phyloP scores from a whole-genome alignment of 2,329 filamentous ascomycete genomes.

The Sarocladium oryzae region DNA sequence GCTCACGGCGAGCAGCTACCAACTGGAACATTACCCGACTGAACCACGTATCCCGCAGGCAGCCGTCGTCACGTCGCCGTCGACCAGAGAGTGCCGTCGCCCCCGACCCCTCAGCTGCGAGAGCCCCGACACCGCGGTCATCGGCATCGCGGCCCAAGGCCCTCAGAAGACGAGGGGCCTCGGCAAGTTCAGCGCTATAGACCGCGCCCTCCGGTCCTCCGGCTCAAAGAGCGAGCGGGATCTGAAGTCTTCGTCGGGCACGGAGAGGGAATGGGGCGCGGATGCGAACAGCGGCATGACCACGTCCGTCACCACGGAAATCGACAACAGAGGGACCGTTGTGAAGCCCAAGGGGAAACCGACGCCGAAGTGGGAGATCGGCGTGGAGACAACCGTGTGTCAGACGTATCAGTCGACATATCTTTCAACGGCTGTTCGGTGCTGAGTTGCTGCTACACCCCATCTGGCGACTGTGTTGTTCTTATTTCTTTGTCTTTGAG shows the following conservation, averaged over 20 bases:
- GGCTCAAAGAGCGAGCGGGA: background rate
- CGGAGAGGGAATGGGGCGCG: background rate
- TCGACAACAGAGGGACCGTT: background rate
- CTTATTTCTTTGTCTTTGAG: too few relatives aligned
- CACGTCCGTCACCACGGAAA: conserved; percentile 1
- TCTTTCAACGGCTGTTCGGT: background rate
- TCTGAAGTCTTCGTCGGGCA: background rate
- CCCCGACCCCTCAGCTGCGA: background rate
- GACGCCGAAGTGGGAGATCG: conserved; percentile 9
- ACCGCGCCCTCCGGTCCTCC: background rate
- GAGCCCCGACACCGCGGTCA: background rate
- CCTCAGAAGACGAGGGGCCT: background rate
- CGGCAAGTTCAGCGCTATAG: background rate
- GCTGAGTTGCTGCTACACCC: background rate
- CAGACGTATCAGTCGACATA: conserved; percentile 6
- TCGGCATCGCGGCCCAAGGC: background rate
- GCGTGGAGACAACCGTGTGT: conserved; percentile 1
- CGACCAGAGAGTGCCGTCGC: too few relatives aligned
- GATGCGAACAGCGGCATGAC: background rate
- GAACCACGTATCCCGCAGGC: background rate
- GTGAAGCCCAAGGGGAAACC: background rate
- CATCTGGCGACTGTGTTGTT: too few relatives aligned
- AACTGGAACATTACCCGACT: background rate
- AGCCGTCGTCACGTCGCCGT: background rate
- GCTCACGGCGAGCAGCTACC: conserved; percentile 4